Base-by-base conservation (phyloP, 108 stramenopile genomes). In the Aurantiochytrium sp. region DNA sequence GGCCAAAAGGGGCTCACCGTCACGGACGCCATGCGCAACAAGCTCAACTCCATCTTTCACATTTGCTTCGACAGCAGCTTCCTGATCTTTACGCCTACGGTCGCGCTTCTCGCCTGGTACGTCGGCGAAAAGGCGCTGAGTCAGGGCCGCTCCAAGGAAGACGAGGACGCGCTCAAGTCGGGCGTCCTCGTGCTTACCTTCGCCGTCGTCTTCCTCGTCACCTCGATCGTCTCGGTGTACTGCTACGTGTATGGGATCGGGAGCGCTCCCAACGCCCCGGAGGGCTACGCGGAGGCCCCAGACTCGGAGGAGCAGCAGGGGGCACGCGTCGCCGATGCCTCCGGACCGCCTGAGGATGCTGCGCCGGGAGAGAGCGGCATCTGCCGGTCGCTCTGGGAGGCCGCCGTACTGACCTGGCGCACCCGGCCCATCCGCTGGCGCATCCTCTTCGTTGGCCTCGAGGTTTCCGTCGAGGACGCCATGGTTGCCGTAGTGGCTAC, bases 11-110 rank as follows among this genome's bases (percentile, higher is more conserved):
- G 73, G 8, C 42, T 81, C 2, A 48, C 45, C 19, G 73, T 81
- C 1, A 81, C 73, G 45, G 73, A 81, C 24, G 73, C 73, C 2
- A 41, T 81, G 73, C 73, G 73, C 1, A 81, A 81, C 39, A 81
- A 81, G 73, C 39, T 81, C 42, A 81, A 81, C 73, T 81, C 73
- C 45, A 42, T 48, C 24, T 81, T 48, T 24, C 73, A 81, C 19
- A 81, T 81, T 24, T 22, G n/a, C 73, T 81, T 81, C 30, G 73
- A 81, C 4, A 48, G 21, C 42, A 48, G 42, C 30, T 81, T 81
- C 45, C 73, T 81, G 1, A 24, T 81, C 73, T 81, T 81, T 24
- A 81, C 39, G 42, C 73, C 73, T 6, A 24, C 19, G 12, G 39
- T 41, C 45, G 73, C 73, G 39, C 73, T 81, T 17, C 73, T 81